Percentiles rank a stretch among this genome's conserved stretches.
Conservation (phyloP, 768 basidiomycete genomes). For the Mycena belliarum region DNA sequence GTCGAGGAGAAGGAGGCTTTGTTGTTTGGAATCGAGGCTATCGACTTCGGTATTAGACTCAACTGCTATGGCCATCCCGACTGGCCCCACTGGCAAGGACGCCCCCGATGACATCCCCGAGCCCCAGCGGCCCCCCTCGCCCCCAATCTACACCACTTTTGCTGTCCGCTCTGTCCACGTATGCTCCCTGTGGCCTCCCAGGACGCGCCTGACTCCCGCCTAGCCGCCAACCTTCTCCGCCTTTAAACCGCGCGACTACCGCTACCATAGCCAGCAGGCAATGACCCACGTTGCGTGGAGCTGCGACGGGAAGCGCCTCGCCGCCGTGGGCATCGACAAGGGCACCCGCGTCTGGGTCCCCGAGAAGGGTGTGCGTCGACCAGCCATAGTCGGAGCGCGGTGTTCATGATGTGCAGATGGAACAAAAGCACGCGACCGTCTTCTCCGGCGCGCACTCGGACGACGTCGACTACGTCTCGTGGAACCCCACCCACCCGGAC, state of each 20-base stretch:
- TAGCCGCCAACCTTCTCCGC: conserved; percentile 81
- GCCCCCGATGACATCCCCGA: conserved; percentile 60
- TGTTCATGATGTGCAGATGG: conserved; percentile 52
- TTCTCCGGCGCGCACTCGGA: conserved; percentile 75
- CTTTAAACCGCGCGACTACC: conserved; percentile 75
- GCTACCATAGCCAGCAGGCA: conserved; percentile 60
- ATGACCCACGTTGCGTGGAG: conserved; percentile 84
- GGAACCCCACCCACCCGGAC: conserved; percentile 86
- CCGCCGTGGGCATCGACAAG: conserved; percentile 83
- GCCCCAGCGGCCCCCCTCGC: conserved; percentile 66
- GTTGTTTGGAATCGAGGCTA: no score
- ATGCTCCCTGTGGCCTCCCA: conserved; percentile 33
- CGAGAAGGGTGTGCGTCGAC: conserved; percentile 66
- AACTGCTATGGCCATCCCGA: background rate
- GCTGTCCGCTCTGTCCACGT: conserved; percentile 73
- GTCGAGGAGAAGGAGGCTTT: background rate
- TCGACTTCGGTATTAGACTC: no score
- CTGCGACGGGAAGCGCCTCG: conserved; percentile 79
- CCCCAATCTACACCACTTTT: conserved; percentile 73
- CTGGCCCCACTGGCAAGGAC: conserved; percentile 35
- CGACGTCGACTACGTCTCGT: conserved; percentile 80
- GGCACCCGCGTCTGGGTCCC: conserved; percentile 75
- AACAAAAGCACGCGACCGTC: conserved; percentile 61
- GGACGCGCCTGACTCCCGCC: conserved; percentile 7
- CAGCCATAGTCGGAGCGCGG: background rate